phyloP scores from a whole-genome alignment of 345 rosid species.

The Syzygium jambos region DNA sequence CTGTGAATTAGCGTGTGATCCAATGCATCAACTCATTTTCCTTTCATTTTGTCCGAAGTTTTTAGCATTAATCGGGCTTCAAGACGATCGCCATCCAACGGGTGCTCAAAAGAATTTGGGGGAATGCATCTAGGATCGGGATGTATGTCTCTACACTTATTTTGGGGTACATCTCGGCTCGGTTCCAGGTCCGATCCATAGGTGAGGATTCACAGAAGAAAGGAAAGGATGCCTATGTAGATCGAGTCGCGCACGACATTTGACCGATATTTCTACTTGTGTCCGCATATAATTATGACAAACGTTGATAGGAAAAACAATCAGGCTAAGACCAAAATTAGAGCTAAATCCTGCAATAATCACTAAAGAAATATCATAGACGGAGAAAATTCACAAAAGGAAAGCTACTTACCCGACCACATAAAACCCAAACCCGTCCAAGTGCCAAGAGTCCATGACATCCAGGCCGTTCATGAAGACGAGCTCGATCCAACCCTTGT shows the following conservation, averaged over 20 bases:
- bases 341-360: not conserved
- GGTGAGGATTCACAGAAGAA: not conserved
- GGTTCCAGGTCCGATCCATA: not conserved
- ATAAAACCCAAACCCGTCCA: slow-evolving; percentile 39
- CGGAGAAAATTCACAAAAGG: not conserved
- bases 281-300: not conserved
- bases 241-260: not conserved
- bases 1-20: slow-evolving; percentile 1
- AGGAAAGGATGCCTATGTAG: too few relatives aligned
- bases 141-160: not conserved
- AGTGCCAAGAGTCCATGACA: slow-evolving; percentile 49
- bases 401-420: slow-evolving; percentile 34
- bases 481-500: slow-evolving; percentile 44
- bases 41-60: not conserved
- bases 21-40: not conserved
- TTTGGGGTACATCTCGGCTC: not conserved
- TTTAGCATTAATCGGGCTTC: not conserved
- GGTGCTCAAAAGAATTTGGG: not conserved
- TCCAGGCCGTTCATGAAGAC: slow-evolving; percentile 24
- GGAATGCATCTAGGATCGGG: too few relatives aligned
- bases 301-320: not conserved
- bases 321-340: not conserved
- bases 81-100: not conserved
- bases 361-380: not conserved
- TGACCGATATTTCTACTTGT: not conserved